Evolutionary conservation across 306 rosid genomes (phyloP).

Genomic region (Neltuma alba): DNA sequence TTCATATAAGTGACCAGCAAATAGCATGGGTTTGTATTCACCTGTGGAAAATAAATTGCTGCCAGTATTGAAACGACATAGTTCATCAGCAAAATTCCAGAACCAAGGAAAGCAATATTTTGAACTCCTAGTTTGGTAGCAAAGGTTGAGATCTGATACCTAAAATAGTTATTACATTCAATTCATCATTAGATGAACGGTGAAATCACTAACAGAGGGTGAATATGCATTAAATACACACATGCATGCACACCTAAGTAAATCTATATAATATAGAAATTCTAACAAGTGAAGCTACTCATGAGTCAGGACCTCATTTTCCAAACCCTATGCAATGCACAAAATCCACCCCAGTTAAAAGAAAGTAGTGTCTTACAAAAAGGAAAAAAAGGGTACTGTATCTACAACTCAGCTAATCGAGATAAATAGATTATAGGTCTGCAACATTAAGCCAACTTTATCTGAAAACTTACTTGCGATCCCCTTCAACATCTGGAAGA

Average conservation of each 20-base stretch:
- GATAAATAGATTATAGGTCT: slow-evolving; percentile 26
- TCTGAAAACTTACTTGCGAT: slow-evolving; percentile 73
- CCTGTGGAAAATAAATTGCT: slow-evolving; percentile 85
- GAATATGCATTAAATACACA: slow-evolving; percentile 9
- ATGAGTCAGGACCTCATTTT: not conserved
- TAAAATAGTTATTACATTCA: slow-evolving; percentile 39
- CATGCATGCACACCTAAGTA: not conserved
- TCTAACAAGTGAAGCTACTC: not conserved
- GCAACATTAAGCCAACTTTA: slow-evolving; percentile 23
- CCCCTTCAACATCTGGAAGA: slow-evolving; percentile 98
- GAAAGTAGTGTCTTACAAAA: not conserved
- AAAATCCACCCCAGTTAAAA: not conserved
- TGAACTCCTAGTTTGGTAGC: slow-evolving; percentile 93
- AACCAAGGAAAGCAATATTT: slow-evolving; percentile 89
- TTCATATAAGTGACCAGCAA: slow-evolving; percentile 1
- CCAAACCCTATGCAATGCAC: not conserved
- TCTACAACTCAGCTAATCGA: slow-evolving; percentile 29
- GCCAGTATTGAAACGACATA: slow-evolving; percentile 73
- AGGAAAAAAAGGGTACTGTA: not conserved
- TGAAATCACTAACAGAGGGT: not conserved
- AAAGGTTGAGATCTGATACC: slow-evolving; percentile 93
- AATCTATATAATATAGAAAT: not conserved
- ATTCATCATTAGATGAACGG: slow-evolving; percentile 28
- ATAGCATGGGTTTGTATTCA: slow-evolving; percentile 35
- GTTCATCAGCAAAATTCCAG: slow-evolving; percentile 85